Evolutionary conservation across 2,329 filamentous ascomycete species (phyloP), one percentile per base, ranked within the genome.

Genomic region (Domatiomyces globalis): DNA sequence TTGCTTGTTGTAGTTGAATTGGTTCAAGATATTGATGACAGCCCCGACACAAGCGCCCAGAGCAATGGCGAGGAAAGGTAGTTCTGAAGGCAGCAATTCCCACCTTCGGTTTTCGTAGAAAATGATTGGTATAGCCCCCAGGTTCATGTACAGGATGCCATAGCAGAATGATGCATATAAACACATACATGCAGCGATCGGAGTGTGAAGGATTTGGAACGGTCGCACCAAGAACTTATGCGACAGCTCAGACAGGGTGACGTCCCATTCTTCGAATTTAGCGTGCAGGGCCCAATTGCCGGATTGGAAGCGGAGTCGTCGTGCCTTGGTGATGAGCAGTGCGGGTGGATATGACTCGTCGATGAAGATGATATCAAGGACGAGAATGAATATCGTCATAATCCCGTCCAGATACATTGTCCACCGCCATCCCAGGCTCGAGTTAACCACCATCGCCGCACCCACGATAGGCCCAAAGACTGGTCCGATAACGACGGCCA

Each of bases 401-500:
- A 80, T 78, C 50, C 76, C 74, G 60, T 80, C 74, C 47, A 84
- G 65, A 1, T 79, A 80, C 62, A 78, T 71, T 19, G 85, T 77
- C 83, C 83, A 86, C 59, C 80, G 71, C 84, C 83, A 85, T 20
- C 58, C 47, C 7, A 60, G 53, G 17, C 79, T 79, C 10, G 73
- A 74, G 2, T 74, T 71, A 63, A 80, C 73, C 6, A 79, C 79
- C 1, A 85, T 67, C 62, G 85, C 86, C 1, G 56, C 73, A 9
- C 75, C 75, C 4, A 73, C 70, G 47, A 80, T 75, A 0, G 78
- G 77, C 2, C 78, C 80, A 1, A 73, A 44, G 2, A 68, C 61
- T 1, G 58, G 58, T 2, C 70, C 67, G 45, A 67, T 62, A 49
- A 66, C 65, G 33, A 74, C 66, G 20, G 68, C 65, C 43, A 72